phyloP scores from a whole-genome alignment of 2,329 filamentous ascomycete genomes.

The Paraconiothyrium brasiliense region DNA sequence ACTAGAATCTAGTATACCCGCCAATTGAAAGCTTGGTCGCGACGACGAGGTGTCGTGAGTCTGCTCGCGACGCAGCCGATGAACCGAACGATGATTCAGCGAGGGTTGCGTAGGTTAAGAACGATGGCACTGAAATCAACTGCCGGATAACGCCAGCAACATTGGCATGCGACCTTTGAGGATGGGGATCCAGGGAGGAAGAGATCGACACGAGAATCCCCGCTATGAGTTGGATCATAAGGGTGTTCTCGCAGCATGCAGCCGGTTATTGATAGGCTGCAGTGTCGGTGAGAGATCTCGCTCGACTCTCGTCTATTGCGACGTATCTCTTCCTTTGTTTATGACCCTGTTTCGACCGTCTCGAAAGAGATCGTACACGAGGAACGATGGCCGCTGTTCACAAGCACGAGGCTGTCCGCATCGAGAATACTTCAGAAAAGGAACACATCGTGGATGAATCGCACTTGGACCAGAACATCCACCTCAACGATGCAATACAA shows the following conservation, averaged over 20 bases:
- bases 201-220: slow-evolving; percentile 4
- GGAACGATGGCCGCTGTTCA: slow-evolving; percentile 7
- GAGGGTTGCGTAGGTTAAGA: neutral
- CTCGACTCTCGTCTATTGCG: neutral
- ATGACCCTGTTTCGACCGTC: neutral
- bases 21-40: slow-evolving; percentile 17
- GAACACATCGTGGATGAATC: slow-evolving; percentile 22
- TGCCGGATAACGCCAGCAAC: slow-evolving; percentile 4
- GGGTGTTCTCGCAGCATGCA: neutral
- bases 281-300: slow-evolving; percentile 1
- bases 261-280: slow-evolving; percentile 4
- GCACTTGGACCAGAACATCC: slow-evolving; percentile 20
- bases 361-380: neutral
- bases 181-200: neutral
- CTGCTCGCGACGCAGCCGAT: neutral
- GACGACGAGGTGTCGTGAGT: neutral
- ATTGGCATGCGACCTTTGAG: neutral
- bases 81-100: slow-evolving; percentile 7
- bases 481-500: slow-evolving; percentile 22
- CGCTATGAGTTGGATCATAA: slow-evolving; percentile 2
- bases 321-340: neutral
- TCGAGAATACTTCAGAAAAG: slow-evolving; percentile 13
- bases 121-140: neutral
- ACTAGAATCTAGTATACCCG: neutral
- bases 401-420: slow-evolving; percentile 12